A percentile compares a stretch with the other conserved stretches of the same genome.
Evolutionary conservation across 31 red algal genomes (phyloP).

Genomic region (Endocladia muricata): DNA sequence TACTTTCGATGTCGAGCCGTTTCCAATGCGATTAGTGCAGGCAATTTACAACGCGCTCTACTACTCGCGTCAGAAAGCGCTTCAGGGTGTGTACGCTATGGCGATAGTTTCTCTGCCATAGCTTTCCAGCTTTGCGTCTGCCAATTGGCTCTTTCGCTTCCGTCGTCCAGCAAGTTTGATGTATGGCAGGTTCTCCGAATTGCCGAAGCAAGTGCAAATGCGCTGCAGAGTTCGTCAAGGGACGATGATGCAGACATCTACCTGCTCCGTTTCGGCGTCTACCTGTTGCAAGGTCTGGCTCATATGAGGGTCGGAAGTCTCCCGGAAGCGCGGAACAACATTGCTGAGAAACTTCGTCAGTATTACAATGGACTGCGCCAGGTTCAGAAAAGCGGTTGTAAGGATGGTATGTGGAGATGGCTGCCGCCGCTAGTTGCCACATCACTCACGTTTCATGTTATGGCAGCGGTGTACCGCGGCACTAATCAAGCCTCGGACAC

Average conservation of each 20-base stretch:
- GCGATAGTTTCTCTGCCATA: not conserved
- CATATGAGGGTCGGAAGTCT: not conserved
- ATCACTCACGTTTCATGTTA: not conserved
- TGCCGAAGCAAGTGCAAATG: not conserved
- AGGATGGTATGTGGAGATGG: not conserved
- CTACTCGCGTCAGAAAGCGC: conserved; percentile 2
- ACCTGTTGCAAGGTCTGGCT: not conserved
- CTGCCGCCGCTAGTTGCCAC: not conserved
- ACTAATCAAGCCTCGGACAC: no score
- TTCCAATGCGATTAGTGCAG: conserved; percentile 12
- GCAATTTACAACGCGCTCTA: not conserved
- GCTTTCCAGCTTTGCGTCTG: not conserved
- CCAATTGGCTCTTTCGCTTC: not conserved
- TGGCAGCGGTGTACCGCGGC: not conserved
- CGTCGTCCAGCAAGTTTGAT: not conserved
- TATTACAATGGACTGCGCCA: not conserved
- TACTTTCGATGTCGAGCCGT: conserved; percentile 35
- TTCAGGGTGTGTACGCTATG: conserved; percentile 6
- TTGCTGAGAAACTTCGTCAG: not conserved
- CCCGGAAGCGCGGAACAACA: not conserved
- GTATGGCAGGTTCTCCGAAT: not conserved
- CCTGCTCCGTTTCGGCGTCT: not conserved
- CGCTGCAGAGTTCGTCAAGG: not conserved
- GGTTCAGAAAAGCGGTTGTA: not conserved
- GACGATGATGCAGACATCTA: not conserved